phyloP scores from a whole-genome alignment of 2,329 filamentous ascomycete species.

The Fusarium miscanthi region DNA sequence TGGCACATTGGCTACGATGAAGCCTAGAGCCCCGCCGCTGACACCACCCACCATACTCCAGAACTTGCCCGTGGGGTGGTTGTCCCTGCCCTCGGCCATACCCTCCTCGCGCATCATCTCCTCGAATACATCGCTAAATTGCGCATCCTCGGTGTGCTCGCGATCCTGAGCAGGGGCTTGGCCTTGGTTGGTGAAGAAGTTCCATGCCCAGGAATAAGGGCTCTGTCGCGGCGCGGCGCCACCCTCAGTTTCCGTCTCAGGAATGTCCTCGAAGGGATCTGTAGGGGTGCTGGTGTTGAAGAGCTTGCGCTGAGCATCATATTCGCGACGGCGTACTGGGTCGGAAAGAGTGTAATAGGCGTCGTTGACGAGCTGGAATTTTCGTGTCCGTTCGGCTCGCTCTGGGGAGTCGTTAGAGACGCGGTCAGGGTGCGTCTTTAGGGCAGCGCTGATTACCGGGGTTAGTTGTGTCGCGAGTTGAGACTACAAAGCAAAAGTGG shows the following conservation, averaged over 20 bases:
- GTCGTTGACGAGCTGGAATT: constrained; percentile 92
- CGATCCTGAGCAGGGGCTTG: constrained; percentile 50
- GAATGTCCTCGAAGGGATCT: constrained; percentile 59
- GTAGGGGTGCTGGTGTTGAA: constrained; percentile 47
- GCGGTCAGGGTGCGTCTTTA: constrained; percentile 94
- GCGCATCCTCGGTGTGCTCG: constrained; percentile 74
- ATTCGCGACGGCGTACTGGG: constrained; percentile 78
- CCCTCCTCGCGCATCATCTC: constrained; percentile 90
- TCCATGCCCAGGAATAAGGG: constrained; percentile 83
- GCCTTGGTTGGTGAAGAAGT: constrained; percentile 62
- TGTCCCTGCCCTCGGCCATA: constrained; percentile 77
- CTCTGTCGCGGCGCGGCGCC: constrained; percentile 55
- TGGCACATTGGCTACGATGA: constrained; percentile 93
- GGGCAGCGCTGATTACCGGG: constrained; percentile 71
- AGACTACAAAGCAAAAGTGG: not conserved
- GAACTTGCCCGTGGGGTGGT: constrained; percentile 75
- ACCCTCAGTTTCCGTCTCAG: constrained; percentile 49
- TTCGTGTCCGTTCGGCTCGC: constrained; percentile 81
- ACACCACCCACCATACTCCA: constrained; percentile 88
- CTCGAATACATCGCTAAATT: constrained; percentile 90
- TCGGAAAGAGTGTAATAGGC: constrained; percentile 94
- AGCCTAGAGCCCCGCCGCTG: constrained; percentile 90
- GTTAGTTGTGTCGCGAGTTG: constrained; percentile 24
- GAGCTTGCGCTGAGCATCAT: constrained; percentile 73
- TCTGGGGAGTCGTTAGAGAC: constrained; percentile 87